Evolutionary conservation across 352 stramenopile genomes (phyloP).

Genomic region (Globisporangium nodosum): DNA sequence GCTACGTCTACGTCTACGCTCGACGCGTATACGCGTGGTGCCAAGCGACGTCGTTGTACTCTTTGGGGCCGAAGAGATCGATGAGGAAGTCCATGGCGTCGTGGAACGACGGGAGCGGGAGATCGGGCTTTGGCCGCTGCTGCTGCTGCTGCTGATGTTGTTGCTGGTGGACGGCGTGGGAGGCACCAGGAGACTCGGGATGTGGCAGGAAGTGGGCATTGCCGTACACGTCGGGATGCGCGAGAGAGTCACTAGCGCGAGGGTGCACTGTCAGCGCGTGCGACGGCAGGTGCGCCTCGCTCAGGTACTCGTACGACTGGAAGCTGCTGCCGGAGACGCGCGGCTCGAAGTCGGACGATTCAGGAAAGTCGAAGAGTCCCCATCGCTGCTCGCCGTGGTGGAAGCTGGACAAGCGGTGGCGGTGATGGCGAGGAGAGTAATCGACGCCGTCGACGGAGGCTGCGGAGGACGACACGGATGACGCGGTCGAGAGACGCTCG

Average conservation of each 20-base stretch:
- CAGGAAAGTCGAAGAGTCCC: not conserved
- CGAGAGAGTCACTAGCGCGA: not conserved
- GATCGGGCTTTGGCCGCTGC: not conserved
- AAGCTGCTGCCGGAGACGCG: not conserved
- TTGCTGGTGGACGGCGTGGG: no score
- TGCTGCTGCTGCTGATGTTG: not conserved
- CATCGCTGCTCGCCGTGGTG: not conserved
- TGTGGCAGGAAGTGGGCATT: not conserved
- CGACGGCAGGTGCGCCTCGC: not conserved
- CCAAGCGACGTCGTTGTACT: conserved; percentile 4
- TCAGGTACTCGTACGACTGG: conserved; percentile 2
- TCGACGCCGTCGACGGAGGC: not conserved
- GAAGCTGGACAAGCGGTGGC: not conserved
- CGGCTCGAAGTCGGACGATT: not conserved
- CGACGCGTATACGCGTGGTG: not conserved
- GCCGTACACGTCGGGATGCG: not conserved
- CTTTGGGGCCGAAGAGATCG: conserved; percentile 4
- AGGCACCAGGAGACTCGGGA: not conserved
- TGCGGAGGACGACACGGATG: not conserved
- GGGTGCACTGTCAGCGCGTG: not conserved
- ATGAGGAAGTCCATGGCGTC: conserved; percentile 9
- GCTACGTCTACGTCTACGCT: not conserved
- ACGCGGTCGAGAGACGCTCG: not conserved
- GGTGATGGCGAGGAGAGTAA: not conserved
- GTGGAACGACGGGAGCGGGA: conserved; percentile 2